Percentiles rank a stretch among this genome's conserved stretches.
These are phyloP conservation scores for Aspergillus intermedius DNA, from an alignment of 2,329 filamentous ascomycete genomes.

Conservation along the genomic window DNA sequence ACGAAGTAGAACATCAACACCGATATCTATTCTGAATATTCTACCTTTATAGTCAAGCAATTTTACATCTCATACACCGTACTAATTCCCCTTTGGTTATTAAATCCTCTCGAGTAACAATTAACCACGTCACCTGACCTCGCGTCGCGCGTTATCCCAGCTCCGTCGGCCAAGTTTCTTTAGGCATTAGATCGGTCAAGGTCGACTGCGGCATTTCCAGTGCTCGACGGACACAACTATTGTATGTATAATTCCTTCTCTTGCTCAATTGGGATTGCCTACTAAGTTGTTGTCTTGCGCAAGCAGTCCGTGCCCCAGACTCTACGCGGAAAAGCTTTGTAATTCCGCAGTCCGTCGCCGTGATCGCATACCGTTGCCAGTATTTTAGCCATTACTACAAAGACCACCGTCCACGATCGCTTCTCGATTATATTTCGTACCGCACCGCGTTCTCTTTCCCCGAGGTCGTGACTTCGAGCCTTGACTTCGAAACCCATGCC, in stretches of 20 bases:
- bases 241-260: background rate
- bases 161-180: background rate
- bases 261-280: background rate
- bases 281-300: background rate
- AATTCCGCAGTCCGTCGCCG: background rate
- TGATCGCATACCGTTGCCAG: background rate
- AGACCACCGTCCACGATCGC: background rate
- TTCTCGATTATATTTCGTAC: background rate
- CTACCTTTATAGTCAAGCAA: no score
- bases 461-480: no score
- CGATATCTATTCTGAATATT: no score
- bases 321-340: background rate
- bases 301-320: background rate
- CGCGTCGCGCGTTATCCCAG: conserved; percentile 20
- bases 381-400: background rate
- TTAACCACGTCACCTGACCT: conserved; percentile 21
- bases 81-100: background rate
- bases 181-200: no score
- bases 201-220: no score
- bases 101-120: background rate
- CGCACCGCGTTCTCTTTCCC: no score
- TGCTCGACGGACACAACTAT: background rate
- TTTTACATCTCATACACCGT: background rate
- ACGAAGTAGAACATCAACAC: no score
- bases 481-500: background rate